Percentiles rank a stretch among this genome's conserved stretches.
Evolutionary conservation across 2,329 filamentous ascomycete species (phyloP).

Genomic region (Fusarium camptoceras): DNA sequence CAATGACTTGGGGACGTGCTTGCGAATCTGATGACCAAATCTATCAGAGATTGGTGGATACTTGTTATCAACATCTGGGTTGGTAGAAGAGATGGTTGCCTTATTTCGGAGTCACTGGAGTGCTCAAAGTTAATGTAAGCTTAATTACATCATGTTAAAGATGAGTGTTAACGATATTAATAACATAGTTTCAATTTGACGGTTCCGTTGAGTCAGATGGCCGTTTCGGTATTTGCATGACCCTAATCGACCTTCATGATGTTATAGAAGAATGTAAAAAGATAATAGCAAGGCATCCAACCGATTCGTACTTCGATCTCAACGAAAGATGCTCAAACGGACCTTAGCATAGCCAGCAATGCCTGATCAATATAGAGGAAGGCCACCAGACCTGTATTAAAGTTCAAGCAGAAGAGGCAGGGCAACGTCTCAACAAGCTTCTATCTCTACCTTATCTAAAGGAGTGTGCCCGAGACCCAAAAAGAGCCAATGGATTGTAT

Average conservation of each 20-base stretch:
- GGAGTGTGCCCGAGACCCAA: not conserved
- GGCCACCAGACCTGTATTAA: not conserved
- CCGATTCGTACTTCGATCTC: not conserved
- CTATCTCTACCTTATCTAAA: not conserved
- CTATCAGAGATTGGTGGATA: not conserved
- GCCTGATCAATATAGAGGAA: not conserved
- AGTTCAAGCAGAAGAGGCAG: not conserved
- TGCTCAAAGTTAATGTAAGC: not conserved
- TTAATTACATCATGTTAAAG: accelerated
- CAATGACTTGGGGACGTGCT: no score
- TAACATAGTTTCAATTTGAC: not conserved
- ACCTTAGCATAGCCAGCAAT: not conserved
- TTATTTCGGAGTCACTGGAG: not conserved
- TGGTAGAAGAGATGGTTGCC: not conserved
- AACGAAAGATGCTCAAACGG: not conserved
- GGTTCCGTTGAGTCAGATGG: not conserved
- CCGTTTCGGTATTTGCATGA: not conserved
- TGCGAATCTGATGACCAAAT: not conserved
- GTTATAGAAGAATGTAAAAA: not conserved
- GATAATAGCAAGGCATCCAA: not conserved
- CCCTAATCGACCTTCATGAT: accelerated
- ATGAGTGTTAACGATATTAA: not conserved
- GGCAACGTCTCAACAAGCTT: not conserved
- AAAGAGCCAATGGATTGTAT: not conserved
- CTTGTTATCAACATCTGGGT: not conserved